phyloP scores from a whole-genome alignment of 768 basidiomycete species.

The Boletus speciosus region DNA sequence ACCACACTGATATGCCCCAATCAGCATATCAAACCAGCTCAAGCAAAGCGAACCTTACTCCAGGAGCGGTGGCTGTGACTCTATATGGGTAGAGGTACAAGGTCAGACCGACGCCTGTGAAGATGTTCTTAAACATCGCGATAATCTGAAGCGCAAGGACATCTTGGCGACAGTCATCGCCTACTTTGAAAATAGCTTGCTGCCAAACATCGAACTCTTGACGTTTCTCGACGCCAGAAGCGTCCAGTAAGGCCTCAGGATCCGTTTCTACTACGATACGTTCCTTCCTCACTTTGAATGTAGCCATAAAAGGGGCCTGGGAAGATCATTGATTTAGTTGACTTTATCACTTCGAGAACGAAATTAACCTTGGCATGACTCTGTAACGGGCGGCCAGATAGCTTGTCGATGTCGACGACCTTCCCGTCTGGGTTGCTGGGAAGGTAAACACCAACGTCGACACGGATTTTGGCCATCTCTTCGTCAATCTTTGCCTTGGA shows the following conservation, averaged over 20 bases:
- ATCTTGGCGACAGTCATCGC: conserved; percentile 98
- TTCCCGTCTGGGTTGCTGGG: conserved; percentile 97
- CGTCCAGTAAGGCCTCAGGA: conserved; percentile 70
- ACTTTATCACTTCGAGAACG: not conserved
- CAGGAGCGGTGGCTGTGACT: conserved; percentile 94
- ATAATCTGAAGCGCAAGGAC: conserved; percentile 96
- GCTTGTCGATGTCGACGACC: conserved; percentile 96
- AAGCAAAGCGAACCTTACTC: conserved; percentile 51
- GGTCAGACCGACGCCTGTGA: conserved; percentile 81
- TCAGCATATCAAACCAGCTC: not conserved
- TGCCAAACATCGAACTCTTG: conserved; percentile 90
- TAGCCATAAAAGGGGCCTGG: conserved; percentile 99
- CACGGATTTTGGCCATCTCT: conserved; percentile 94
- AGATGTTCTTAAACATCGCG: conserved; percentile 99
- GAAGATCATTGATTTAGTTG: conserved; percentile 1
- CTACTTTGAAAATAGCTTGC: conserved; percentile 99
- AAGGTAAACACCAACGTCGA: conserved; percentile 94
- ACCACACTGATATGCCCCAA: conserved; percentile 69
- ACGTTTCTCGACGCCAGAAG: conserved; percentile 52
- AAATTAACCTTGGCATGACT: conserved; percentile 86
- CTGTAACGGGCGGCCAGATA: conserved; percentile 92
- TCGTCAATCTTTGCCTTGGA: conserved; percentile 95
- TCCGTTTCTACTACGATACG: conserved; percentile 61
- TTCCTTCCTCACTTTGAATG: conserved; percentile 96
- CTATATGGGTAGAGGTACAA: conserved; percentile 94